A percentile compares a stretch with the other conserved stretches of the same genome.
phyloP scores from a whole-genome alignment of 1,139 yeast genomes.

The Geotrichum australiense region DNA sequence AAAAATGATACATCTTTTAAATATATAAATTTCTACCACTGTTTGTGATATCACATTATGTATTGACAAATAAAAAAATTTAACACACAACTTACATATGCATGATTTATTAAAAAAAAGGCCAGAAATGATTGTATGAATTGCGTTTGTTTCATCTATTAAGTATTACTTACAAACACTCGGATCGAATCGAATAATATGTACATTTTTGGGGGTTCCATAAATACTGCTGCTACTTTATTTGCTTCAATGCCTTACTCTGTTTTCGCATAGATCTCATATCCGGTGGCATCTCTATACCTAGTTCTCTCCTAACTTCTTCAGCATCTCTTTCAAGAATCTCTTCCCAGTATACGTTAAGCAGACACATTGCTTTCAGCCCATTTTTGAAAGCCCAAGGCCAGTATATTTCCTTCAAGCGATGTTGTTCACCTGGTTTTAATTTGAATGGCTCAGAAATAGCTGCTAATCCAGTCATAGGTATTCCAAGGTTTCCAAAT shows the following conservation, averaged over 20 bases:
- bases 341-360: slow-evolving; percentile 92
- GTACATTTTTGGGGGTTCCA: too few species aligned
- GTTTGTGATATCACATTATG: too few species aligned
- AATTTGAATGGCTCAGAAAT: slow-evolving; percentile 77
- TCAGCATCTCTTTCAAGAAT: slow-evolving; percentile 64
- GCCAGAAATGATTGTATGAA: too few species aligned
- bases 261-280: slow-evolving; percentile 55
- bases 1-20: too few species aligned
- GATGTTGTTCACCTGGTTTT: slow-evolving; percentile 46
- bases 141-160: too few species aligned
- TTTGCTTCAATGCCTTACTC: slow-evolving; percentile 6
- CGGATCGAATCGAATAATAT: too few species aligned
- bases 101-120: too few species aligned
- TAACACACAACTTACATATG: too few species aligned
- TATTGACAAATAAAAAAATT: too few species aligned
- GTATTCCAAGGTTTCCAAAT: slow-evolving; percentile 85
- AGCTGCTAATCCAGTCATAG: slow-evolving; percentile 94
- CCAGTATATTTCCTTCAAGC: slow-evolving; percentile 51
- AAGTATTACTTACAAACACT: too few species aligned
- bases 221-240: neutral
- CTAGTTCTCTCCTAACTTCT: slow-evolving; percentile 62
- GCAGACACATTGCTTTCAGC: slow-evolving; percentile 61
- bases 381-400: slow-evolving; percentile 90
- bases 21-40: too few species aligned
- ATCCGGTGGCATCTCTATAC: slow-evolving; percentile 73